A percentile compares a stretch with the other conserved stretches of the same genome.
Conservation (phyloP, 257 asterid species). For the Solanum sejunctum region DNA sequence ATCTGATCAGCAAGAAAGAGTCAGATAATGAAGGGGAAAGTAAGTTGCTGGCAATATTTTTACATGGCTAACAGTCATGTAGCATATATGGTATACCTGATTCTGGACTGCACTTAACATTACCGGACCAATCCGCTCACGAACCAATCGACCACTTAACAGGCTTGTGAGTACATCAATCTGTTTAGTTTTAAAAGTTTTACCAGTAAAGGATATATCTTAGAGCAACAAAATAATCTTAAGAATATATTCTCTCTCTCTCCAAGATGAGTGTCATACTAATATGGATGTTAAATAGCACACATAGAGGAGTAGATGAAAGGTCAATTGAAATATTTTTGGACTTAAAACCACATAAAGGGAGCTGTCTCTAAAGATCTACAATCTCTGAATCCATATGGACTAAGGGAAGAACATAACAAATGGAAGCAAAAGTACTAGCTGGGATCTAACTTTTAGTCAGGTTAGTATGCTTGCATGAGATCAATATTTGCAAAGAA, state of each 20-base stretch:
- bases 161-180: slow-evolving; percentile 92
- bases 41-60: not conserved
- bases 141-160: slow-evolving; percentile 85
- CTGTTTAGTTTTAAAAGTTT: slow-evolving; percentile 22
- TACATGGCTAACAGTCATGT: not conserved
- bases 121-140: slow-evolving; percentile 95
- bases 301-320: not conserved
- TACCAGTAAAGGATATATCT: not conserved
- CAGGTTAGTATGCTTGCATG: not conserved
- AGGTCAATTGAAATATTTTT: not conserved
- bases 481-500: not conserved
- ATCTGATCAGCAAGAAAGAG: slow-evolving; percentile 30
- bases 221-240: not conserved
- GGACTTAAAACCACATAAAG: not conserved
- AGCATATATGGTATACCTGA: slow-evolving; percentile 39
- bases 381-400: not conserved
- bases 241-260: not conserved
- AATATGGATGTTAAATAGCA: not conserved
- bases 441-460: not conserved
- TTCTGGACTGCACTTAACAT: slow-evolving; percentile 98
- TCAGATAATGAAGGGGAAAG: not conserved
- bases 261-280: not conserved
- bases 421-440: not conserved
- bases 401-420: not conserved
- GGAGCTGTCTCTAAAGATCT: not conserved